Evolutionary conservation across 768 basidiomycete species (phyloP).

Genomic region (Lentinula aciculospora): DNA sequence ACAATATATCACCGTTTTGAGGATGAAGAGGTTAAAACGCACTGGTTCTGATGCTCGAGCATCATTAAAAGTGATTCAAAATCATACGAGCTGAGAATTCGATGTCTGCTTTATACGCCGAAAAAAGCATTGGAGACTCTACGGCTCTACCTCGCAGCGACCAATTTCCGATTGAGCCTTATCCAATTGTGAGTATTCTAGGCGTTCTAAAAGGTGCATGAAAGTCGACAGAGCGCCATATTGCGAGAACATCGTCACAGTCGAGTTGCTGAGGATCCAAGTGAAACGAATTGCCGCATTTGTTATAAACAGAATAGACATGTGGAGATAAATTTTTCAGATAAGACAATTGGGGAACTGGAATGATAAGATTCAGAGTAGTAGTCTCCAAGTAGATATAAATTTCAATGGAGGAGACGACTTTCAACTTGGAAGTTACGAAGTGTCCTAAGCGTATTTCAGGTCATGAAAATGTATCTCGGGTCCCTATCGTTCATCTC

Average conservation of each 20-base stretch:
- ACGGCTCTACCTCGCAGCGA: neutral
- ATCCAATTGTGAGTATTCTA: neutral
- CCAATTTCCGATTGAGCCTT: neutral
- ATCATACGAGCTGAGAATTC: neutral
- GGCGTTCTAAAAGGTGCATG: neutral
- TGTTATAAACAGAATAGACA: neutral
- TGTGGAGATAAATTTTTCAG: neutral
- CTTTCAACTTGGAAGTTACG: no score
- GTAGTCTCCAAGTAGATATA: no score
- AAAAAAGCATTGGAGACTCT: neutral
- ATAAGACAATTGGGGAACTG: neutral
- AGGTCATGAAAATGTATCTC: slow-evolving; percentile 47
- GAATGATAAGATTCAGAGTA: neutral
- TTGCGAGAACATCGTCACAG: neutral
- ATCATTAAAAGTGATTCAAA: no score
- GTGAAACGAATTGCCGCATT: neutral
- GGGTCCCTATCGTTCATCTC: slow-evolving; percentile 47
- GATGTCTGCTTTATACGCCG: neutral
- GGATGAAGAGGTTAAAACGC: no score
- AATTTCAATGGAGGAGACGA: no score
- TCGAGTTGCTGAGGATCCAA: neutral
- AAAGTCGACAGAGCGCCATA: neutral
- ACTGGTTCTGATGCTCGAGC: no score
- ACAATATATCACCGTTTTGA: no score
- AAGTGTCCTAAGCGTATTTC: neutral